These are phyloP conservation scores for Colletotrichum salicis DNA, from an alignment of 2,329 filamentous ascomycete genomes.

Conservation along the genomic window DNA sequence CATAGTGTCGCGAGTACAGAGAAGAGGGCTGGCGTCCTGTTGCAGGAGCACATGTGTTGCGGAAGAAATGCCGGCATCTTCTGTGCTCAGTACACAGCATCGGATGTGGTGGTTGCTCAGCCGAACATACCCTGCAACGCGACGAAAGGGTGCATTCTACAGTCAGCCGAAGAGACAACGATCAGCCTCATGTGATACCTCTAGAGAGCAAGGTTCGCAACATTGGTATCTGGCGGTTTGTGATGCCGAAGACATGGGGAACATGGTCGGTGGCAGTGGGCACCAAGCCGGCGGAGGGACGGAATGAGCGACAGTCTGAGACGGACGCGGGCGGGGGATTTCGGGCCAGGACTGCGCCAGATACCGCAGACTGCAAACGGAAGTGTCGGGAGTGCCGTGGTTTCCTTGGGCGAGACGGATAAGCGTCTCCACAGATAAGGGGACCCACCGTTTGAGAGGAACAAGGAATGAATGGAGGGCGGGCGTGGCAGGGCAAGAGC, in stretches of 20 bases:
- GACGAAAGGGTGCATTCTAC: background rate
- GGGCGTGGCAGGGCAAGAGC: background rate
- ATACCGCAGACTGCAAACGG: constrained; percentile 11
- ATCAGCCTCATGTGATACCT: background rate
- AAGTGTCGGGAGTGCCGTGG: constrained; percentile 23
- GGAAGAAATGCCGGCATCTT: background rate
- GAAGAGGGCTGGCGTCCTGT: background rate
- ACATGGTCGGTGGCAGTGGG: background rate
- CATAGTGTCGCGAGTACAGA: constrained; percentile 2
- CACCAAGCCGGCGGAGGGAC: background rate
- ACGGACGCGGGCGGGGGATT: constrained; percentile 3
- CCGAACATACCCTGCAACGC: background rate
- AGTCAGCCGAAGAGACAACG: background rate
- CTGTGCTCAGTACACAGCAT: background rate
- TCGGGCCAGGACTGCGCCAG: constrained; percentile 12
- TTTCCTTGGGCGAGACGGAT: constrained; percentile 4
- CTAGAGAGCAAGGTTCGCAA: background rate
- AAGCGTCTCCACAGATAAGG: background rate
- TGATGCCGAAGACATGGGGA: background rate
- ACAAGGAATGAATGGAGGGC: background rate
- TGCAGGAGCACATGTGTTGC: no score
- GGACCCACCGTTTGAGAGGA: background rate
- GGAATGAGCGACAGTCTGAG: background rate
- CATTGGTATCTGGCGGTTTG: background rate
- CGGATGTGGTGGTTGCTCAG: background rate